Evolutionary conservation across 257 asterid genomes (phyloP).

Genomic region (Lithospermum erythrorhizon): DNA sequence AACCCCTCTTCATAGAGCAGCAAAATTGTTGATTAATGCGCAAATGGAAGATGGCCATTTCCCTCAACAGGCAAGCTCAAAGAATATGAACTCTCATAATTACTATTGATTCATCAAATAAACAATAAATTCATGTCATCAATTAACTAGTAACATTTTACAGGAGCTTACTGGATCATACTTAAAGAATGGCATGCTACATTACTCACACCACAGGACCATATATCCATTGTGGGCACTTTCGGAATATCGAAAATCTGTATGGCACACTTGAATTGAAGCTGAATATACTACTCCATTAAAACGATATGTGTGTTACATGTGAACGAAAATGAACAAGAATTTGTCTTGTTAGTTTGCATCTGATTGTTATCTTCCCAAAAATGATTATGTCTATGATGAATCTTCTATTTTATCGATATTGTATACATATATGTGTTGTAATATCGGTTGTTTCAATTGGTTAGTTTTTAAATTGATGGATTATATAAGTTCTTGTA

Average conservation of each 20-base stretch:
- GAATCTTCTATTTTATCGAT: too few species aligned
- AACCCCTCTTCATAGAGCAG: constrained; percentile 57
- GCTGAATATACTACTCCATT: too few species aligned
- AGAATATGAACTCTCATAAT: neutral
- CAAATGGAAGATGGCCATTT: constrained; percentile 75
- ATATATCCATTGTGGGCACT: constrained; percentile 71
- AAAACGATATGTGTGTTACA: too few species aligned
- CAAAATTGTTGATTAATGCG: constrained; percentile 59
- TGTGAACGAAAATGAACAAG: too few species aligned
- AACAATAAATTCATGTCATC: neutral
- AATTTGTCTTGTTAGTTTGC: too few species aligned
- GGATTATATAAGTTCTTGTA: too few species aligned
- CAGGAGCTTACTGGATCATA: constrained; percentile 68
- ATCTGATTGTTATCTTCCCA: too few species aligned
- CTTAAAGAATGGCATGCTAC: constrained; percentile 75
- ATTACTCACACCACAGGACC: constrained; percentile 54
- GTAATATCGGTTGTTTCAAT: too few species aligned
- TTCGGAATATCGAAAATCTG: constrained; percentile 67
- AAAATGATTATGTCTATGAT: too few species aligned
- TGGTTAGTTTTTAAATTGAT: too few species aligned
- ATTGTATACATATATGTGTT: too few species aligned
- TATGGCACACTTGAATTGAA: too few species aligned
- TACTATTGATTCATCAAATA: neutral
- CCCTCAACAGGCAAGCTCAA: constrained; percentile 55
- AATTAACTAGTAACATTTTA: neutral